These are phyloP conservation scores for Phaeosphaeria sp. DNA, from an alignment of 2,329 filamentous ascomycete species.

Conservation along the genomic window DNA sequence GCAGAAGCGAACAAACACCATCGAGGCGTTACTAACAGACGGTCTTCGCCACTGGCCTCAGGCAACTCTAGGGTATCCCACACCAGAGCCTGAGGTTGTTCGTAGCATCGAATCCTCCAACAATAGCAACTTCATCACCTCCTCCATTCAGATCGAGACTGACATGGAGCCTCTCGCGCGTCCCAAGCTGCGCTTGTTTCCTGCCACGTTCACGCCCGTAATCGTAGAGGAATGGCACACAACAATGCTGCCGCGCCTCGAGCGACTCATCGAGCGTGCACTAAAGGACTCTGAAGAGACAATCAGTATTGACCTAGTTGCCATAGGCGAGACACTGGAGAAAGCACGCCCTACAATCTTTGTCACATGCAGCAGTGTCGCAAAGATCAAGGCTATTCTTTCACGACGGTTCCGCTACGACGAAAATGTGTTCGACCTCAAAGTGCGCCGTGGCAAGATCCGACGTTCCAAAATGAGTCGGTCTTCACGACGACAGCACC, in stretches of 20 bases:
- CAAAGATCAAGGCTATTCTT: slow-evolving; percentile 73
- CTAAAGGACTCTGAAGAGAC: slow-evolving; percentile 77
- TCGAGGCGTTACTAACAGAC: slow-evolving; percentile 39
- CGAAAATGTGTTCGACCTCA: slow-evolving; percentile 67
- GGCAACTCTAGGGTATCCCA: slow-evolving; percentile 42
- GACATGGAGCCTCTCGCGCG: slow-evolving; percentile 32
- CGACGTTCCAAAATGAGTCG: slow-evolving; percentile 64
- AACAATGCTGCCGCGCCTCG: slow-evolving; percentile 74
- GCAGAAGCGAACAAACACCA: slow-evolving; percentile 34
- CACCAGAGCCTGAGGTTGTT: slow-evolving; percentile 37
- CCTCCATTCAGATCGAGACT: slow-evolving; percentile 44
- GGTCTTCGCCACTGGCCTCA: slow-evolving; percentile 44
- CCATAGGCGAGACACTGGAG: slow-evolving; percentile 71
- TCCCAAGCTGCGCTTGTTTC: slow-evolving; percentile 48
- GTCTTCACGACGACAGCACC: slow-evolving; percentile 35
- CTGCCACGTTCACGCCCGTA: slow-evolving; percentile 64
- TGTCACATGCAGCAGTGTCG: slow-evolving; percentile 77
- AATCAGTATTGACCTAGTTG: slow-evolving; percentile 78
- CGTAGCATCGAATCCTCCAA: slow-evolving; percentile 26
- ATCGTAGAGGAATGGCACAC: slow-evolving; percentile 75
- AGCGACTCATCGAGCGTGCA: slow-evolving; percentile 72
- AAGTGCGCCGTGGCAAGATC: slow-evolving; percentile 74
- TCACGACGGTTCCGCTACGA: slow-evolving; percentile 76
- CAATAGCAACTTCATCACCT: slow-evolving; percentile 29
- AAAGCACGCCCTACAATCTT: slow-evolving; percentile 75